A percentile compares a stretch with the other conserved stretches of the same genome.
phyloP scores from a whole-genome alignment of 176 grass and related monocot species.

The Tillandsia leiboldiana region DNA sequence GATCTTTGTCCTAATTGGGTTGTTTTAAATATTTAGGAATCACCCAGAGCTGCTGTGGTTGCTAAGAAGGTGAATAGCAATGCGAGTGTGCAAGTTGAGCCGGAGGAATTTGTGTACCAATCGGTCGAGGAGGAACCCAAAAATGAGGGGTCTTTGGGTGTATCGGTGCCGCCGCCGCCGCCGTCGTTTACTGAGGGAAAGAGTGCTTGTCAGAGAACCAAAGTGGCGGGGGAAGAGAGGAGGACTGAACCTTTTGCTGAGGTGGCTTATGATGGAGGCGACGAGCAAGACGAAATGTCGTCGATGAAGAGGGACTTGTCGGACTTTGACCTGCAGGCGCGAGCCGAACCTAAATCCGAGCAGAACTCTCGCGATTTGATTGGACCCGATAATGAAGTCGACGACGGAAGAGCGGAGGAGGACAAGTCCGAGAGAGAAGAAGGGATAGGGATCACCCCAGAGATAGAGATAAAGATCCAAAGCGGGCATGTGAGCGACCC shows the following conservation, averaged over 20 bases:
- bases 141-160: not conserved
- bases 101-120: constrained; percentile 45
- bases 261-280: constrained; percentile 21
- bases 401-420: not conserved
- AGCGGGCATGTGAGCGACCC: constrained; percentile 20
- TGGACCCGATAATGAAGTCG: not conserved
- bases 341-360: constrained; percentile 12
- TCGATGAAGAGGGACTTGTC: constrained; percentile 20
- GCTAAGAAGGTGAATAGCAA: constrained; percentile 27
- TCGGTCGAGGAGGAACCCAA: not conserved
- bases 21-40: constrained; percentile 27
- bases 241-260: constrained; percentile 2
- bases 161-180: no score
- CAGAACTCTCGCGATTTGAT: not conserved
- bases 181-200: not conserved
- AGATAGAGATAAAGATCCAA: constrained; percentile 8
- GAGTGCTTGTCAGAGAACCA: not conserved
- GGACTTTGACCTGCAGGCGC: constrained; percentile 21
- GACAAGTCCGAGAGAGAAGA: constrained; percentile 4
- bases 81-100: constrained; percentile 47
- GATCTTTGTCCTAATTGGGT: not conserved
- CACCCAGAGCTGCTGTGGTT: constrained; percentile 15
- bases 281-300: constrained; percentile 25
- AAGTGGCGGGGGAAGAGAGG: constrained; percentile 9
- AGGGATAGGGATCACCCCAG: constrained; percentile 5